phyloP scores from a whole-genome alignment of 345 rosid species.

The Rubroshorea leprosula region DNA sequence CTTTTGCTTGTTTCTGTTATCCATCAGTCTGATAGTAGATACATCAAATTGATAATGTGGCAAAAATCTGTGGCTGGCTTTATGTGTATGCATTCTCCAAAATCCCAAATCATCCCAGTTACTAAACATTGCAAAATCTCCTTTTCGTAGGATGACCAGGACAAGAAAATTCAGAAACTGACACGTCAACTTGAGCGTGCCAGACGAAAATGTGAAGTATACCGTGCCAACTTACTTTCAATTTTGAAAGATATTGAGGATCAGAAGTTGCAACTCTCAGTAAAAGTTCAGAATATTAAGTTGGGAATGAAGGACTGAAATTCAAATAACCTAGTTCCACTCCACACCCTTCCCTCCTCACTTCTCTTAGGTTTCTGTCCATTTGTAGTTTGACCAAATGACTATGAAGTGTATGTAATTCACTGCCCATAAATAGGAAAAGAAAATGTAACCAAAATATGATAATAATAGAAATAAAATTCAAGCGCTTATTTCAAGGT shows the following conservation, averaged over 20 bases:
- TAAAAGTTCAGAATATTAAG: conserved; percentile 38
- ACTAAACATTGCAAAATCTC: neutral
- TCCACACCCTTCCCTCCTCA: no score
- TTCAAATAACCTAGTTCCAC: no score
- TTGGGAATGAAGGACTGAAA: conserved; percentile 31
- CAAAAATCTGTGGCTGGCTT: neutral
- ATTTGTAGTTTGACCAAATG: no score
- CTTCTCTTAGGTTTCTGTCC: no score
- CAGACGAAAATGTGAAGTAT: conserved; percentile 37
- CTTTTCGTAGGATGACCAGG: conserved; percentile 40
- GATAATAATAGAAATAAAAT: no score
- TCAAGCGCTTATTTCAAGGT: no score
- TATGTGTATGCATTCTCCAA: neutral
- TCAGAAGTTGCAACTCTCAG: conserved; percentile 41
- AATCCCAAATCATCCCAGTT: neutral
- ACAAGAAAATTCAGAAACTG: conserved; percentile 37
- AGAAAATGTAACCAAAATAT: no score
- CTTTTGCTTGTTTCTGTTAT: no score
- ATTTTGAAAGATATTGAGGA: conserved; percentile 48
- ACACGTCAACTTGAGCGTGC: conserved; percentile 38
- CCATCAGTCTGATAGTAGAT: no score
- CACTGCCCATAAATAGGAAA: no score
- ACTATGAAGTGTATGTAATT: no score
- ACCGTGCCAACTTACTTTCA: conserved; percentile 45
- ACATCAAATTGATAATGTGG: neutral